These are phyloP conservation scores for Mangifera indica DNA, from an alignment of 345 rosid genomes.

Conservation along the genomic window DNA sequence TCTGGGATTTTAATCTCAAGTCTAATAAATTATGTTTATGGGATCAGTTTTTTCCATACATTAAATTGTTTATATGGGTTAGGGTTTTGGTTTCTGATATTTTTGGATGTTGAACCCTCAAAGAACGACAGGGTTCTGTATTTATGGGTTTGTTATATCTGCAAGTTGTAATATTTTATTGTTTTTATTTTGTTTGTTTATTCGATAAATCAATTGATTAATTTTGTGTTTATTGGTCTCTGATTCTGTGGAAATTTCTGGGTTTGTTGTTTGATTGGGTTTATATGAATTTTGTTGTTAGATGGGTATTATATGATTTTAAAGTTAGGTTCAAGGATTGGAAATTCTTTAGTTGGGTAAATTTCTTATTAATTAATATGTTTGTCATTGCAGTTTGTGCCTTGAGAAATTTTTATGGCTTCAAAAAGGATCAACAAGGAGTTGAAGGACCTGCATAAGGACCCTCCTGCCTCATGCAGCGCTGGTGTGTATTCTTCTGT, in stretches of 20 bases:
- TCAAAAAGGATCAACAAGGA: constrained; percentile 70
- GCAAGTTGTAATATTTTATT: not conserved
- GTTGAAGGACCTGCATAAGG: constrained; percentile 67
- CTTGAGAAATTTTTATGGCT: constrained; percentile 40
- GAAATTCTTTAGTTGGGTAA: not conserved
- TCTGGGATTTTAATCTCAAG: not conserved
- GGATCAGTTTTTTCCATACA: not conserved
- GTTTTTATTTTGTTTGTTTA: not conserved
- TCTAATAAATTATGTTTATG: not conserved
- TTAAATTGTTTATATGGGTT: not conserved
- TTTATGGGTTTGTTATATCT: not conserved
- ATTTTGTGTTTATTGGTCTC: not conserved
- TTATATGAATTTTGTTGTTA: not conserved
- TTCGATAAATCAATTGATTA: not conserved
- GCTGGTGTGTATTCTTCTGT: constrained; percentile 45
- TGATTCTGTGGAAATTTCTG: too few relatives aligned
- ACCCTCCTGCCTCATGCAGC: constrained; percentile 78
- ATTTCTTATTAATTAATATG: too few relatives aligned
- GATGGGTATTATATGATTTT: not conserved
- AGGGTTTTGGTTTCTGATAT: constrained; percentile 13
- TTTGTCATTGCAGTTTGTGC: constrained; percentile 25
- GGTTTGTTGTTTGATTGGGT: too few relatives aligned
- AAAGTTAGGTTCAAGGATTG: not conserved
- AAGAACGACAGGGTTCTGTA: not conserved
- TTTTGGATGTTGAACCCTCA: not conserved